Percentiles rank a stretch among this genome's conserved stretches.
These are phyloP conservation scores for Cryptosporidium ubiquitum DNA, from an alignment of 169 alveolate species.

Conservation along the genomic window DNA sequence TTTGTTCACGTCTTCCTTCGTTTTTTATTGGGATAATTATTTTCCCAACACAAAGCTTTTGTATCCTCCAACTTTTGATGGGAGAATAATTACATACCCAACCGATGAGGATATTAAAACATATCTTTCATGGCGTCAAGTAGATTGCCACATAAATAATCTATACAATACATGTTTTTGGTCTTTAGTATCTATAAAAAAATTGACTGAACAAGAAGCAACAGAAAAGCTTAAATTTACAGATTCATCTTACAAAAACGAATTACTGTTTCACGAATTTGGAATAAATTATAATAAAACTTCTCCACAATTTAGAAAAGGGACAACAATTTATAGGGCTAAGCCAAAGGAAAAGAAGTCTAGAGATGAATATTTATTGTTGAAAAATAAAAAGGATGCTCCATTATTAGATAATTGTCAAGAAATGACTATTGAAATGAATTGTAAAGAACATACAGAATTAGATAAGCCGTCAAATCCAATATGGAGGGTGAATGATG, in stretches of 20 bases:
- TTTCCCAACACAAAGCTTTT: conserved; percentile 82
- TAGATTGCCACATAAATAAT: conserved; percentile 95
- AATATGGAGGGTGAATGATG: conserved; percentile 16
- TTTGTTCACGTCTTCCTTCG: conserved; percentile 91
- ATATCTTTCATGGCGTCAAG: conserved; percentile 93
- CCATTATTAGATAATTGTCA: not conserved
- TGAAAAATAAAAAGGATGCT: conserved; percentile 31
- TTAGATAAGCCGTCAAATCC: conserved; percentile 1
- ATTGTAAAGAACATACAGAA: not conserved
- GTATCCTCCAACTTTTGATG: conserved; percentile 93
- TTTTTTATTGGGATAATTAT: conserved; percentile 84
- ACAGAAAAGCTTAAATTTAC: conserved; percentile 81
- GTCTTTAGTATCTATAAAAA: conserved; percentile 90
- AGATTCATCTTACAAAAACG: conserved; percentile 89
- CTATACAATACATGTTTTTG: conserved; percentile 96
- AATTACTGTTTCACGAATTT: conserved; percentile 87
- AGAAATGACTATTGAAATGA: not conserved
- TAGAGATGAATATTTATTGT: conserved; percentile 73
- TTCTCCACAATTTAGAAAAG: conserved; percentile 84
- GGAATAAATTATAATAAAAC: conserved; percentile 90
- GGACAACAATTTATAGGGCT: conserved; percentile 80
- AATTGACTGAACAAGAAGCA: conserved; percentile 84
- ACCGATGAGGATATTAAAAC: conserved; percentile 86
- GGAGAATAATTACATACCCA: conserved; percentile 92
- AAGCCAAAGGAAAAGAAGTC: conserved; percentile 68